Evolutionary conservation across 1,139 yeast species (phyloP), one percentile per base, ranked within the genome.

Genomic region (Geotrichum klebahnii): DNA sequence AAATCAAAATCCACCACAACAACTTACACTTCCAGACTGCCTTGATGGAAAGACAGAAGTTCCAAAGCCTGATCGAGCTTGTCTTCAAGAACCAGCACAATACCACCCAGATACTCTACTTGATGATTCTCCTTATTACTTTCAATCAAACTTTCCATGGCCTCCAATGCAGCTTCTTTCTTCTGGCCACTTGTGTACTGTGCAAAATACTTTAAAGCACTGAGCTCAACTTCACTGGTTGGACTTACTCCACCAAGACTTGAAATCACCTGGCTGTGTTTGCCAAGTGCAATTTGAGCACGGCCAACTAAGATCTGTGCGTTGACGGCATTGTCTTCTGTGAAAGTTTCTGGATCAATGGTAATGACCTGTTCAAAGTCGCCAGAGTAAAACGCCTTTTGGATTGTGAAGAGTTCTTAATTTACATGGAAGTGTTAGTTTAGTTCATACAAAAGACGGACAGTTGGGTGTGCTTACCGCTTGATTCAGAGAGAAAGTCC

Each of bases 381-480:
- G 38, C 74, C 74, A 14, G 70, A 61, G 56, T 71, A 70, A 57
- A 67, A 71, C 23, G 71, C 70, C 56, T 65, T 66, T 54, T 70
- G 71, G 44, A 71, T 60, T 40, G 65, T 57, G 52, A 63, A 67
- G 24, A 67, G 57, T 51, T 66, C 71, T 62, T 43, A 1, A 28
- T 14, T 32, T 31, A 40, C 14, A 5, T 5, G n/a, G 5, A 35
- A 24, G 19, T 12, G 14, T 24, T 10, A 19, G 10, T 9, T 10
- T 10, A 22, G n/a, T 17, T 17, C 9, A 20, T 10, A 40, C 16
- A 12, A 20, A 20, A 19, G 16, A 33, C 12, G 22, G 5, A 16
- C 20, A 38, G 19, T 16, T 20, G 37, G 26, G n/a, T 17, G 23
- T 14, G 26, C 46, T 19, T 26, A 43, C 46, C 46, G 17, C 46